A percentile compares a stretch with the other conserved stretches of the same genome.
phyloP scores from a whole-genome alignment of 2,329 filamentous ascomycete species.

The Xylariales sp. region DNA sequence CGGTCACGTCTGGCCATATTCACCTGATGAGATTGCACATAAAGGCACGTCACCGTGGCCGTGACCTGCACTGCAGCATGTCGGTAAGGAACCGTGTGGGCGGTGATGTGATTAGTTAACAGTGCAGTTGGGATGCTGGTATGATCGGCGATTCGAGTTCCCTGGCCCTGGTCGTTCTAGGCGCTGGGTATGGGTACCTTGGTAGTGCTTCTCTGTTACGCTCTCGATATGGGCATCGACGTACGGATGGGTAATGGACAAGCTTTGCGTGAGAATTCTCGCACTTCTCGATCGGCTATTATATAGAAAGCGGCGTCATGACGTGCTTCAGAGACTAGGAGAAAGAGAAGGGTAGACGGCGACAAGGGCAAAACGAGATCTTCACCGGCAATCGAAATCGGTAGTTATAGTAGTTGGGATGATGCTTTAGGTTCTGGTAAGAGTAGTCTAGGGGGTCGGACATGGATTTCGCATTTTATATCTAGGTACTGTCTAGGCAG shows the following conservation, averaged over 20 bases:
- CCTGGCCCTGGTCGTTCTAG: not conserved
- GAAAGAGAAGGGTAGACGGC: not conserved
- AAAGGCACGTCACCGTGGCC: not conserved
- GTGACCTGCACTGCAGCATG: not conserved
- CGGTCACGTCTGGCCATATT: not conserved
- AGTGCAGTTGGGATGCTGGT: not conserved
- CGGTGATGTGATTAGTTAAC: not conserved
- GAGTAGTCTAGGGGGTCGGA: not conserved
- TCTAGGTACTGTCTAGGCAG: not conserved
- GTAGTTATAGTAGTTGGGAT: not conserved
- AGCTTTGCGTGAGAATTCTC: not conserved
- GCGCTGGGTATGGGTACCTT: not conserved
- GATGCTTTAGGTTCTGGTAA: not conserved
- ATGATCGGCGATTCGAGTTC: not conserved
- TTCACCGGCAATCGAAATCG: not conserved
- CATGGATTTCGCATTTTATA: not conserved
- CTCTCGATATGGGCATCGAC: not conserved
- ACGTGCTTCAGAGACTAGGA: not conserved
- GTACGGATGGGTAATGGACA: not conserved
- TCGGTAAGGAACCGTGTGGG: not conserved
- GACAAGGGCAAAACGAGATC: not conserved
- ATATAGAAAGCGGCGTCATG: too few species aligned
- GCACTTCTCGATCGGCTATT: not conserved
- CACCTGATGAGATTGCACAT: not conserved
- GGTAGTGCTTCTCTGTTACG: not conserved